phyloP scores from a whole-genome alignment of 495 filamentous ascomycete species.

The Podospora didyma region DNA sequence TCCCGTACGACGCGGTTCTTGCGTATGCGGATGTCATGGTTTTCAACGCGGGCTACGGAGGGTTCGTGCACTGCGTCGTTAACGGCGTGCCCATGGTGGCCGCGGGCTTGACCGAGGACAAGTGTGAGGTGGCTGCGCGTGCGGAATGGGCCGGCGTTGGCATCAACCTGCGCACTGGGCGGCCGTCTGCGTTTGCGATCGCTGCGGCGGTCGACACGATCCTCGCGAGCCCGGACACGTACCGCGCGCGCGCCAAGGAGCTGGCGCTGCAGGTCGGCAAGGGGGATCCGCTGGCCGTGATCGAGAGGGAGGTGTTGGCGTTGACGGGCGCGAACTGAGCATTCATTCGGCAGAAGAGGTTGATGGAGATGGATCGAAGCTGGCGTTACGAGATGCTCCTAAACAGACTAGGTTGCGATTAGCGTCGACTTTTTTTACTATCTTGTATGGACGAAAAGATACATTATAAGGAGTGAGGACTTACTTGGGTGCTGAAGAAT shows the following conservation, averaged over 20 bases:
- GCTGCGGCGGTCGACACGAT: slow-evolving; percentile 26
- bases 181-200: slow-evolving; percentile 22
- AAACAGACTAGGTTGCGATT: too few species aligned
- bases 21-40: slow-evolving; percentile 29
- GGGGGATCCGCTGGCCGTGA: slow-evolving; percentile 2
- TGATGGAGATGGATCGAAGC: too few species aligned
- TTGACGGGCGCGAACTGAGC: too few species aligned
- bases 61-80: slow-evolving; percentile 25
- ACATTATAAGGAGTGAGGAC: too few species aligned
- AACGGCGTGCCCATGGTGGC: slow-evolving; percentile 31
- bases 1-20: slow-evolving; percentile 36
- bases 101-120: slow-evolving; percentile 31
- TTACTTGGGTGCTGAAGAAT: too few species aligned
- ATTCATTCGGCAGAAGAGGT: too few species aligned
- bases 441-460: too few species aligned
- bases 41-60: slow-evolving; percentile 33
- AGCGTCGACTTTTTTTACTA: too few species aligned
- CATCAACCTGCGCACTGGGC: slow-evolving; percentile 26
- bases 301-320: slow-evolving; percentile 10
- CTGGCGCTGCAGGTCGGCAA: slow-evolving; percentile 15
- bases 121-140: slow-evolving; percentile 25
- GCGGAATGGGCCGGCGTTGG: slow-evolving; percentile 32
- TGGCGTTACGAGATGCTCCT: too few species aligned
- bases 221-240: slow-evolving; percentile 13
- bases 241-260: slow-evolving; percentile 6